These are phyloP conservation scores for Vanrija pseudolonga DNA, from an alignment of 1,284 basidiomycete genomes.

Conservation along the genomic window DNA sequence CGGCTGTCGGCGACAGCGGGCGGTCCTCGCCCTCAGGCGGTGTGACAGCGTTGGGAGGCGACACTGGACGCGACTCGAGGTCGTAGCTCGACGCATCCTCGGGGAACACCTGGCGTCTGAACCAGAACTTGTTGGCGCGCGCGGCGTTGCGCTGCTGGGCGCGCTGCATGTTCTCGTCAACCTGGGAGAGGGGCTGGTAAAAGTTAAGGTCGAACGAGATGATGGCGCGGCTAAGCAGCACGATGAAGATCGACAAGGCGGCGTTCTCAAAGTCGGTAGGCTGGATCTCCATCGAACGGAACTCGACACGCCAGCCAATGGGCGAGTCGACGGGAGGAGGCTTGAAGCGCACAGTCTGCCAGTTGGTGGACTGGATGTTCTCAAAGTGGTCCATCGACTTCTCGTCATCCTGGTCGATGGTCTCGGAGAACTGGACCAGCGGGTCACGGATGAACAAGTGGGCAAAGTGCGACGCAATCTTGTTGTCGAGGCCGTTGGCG, in stretches of 20 bases:
- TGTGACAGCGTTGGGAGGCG: slow-evolving; percentile 23
- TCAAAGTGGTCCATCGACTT: slow-evolving; percentile 94
- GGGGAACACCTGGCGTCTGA: slow-evolving; percentile 83
- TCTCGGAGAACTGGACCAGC: slow-evolving; percentile 91
- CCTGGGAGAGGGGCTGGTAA: slow-evolving; percentile 97
- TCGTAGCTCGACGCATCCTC: slow-evolving; percentile 45
- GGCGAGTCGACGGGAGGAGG: slow-evolving; percentile 86
- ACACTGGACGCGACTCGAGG: slow-evolving; percentile 36
- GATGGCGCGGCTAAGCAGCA: slow-evolving; percentile 89
- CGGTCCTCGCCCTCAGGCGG: background rate
- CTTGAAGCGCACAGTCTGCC: slow-evolving; percentile 99
- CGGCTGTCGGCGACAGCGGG: too few species aligned
- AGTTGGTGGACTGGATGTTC: slow-evolving; percentile 99
- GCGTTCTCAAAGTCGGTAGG: slow-evolving; percentile 99
- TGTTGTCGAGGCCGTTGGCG: slow-evolving; percentile 75
- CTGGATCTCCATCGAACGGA: slow-evolving; percentile 98
- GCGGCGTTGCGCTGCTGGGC: slow-evolving; percentile 84
- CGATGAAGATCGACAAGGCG: slow-evolving; percentile 90
- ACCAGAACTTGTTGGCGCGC: slow-evolving; percentile 72
- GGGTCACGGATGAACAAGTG: slow-evolving; percentile 98
- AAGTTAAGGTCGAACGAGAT: slow-evolving; percentile 88
- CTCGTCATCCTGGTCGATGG: slow-evolving; percentile 84
- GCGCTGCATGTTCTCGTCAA: slow-evolving; percentile 92
- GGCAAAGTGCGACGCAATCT: slow-evolving; percentile 85
- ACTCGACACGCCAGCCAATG: slow-evolving; percentile 98